Percentiles rank a stretch among this genome's conserved stretches.
Evolutionary conservation across 306 rosid species (phyloP).

Genomic region (Fragaria nilgerrensis): DNA sequence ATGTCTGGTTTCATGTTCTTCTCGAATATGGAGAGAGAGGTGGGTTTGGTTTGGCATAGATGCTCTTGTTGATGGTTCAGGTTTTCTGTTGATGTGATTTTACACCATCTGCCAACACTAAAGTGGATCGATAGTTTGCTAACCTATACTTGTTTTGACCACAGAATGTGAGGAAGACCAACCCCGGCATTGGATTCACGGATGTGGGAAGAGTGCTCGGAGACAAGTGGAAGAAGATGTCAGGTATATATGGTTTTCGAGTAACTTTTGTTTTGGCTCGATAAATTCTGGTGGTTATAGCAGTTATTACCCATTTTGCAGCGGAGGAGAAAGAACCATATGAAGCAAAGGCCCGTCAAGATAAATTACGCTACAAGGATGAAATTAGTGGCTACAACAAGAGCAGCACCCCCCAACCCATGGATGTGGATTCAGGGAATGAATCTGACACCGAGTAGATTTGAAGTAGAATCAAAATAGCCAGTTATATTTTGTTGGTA

Average conservation of each 20-base stretch:
- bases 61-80: background rate
- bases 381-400: constrained; percentile 93
- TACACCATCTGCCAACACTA: background rate
- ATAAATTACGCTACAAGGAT: constrained; percentile 87
- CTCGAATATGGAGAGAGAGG: constrained; percentile 95
- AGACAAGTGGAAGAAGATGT: constrained; percentile 97
- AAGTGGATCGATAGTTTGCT: background rate
- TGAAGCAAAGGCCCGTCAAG: constrained; percentile 84
- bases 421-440: constrained; percentile 81
- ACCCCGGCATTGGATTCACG: constrained; percentile 85
- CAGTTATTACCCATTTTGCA: constrained; percentile 27
- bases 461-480: background rate
- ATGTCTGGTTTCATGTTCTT: constrained; percentile 98
- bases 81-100: background rate
- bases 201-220: constrained; percentile 87
- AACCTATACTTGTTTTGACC: constrained; percentile 5
- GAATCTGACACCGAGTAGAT: constrained; percentile 67
- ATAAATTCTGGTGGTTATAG: background rate
- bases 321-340: constrained; percentile 61
- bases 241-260: constrained; percentile 47
- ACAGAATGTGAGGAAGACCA: constrained; percentile 79
- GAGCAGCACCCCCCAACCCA: constrained; percentile 48
- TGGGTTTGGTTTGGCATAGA: constrained; percentile 24
- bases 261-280: background rate
- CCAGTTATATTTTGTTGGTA: background rate